Percentiles rank a stretch among this genome's conserved stretches.
These are phyloP conservation scores for Byssothecium circinans DNA, from an alignment of 2,329 filamentous ascomycete genomes.

Conservation along the genomic window DNA sequence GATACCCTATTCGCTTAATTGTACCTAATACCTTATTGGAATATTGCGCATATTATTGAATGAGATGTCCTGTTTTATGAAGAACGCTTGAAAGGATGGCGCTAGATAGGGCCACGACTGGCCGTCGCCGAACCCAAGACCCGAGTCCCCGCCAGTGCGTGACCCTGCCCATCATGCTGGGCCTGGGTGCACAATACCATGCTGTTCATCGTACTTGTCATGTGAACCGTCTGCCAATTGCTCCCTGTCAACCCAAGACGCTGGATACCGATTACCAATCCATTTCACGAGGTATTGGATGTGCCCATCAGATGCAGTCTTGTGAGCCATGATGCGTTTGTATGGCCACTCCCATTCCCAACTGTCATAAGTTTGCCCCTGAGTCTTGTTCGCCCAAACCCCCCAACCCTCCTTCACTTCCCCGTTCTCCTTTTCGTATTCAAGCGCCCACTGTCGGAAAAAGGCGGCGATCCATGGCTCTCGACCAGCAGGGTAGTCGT, in stretches of 20 bases:
- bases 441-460: constrained; percentile 19
- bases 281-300: constrained; percentile 17
- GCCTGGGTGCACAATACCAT: constrained; percentile 1
- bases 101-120: too few species aligned
- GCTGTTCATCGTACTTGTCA: constrained; percentile 4
- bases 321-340: constrained; percentile 15
- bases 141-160: too few species aligned
- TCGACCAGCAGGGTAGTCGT: constrained; percentile 13
- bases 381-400: constrained; percentile 11
- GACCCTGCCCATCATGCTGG: not conserved
- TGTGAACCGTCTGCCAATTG: constrained; percentile 5
- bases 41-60: too few species aligned
- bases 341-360: constrained; percentile 18
- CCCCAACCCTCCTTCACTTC: constrained; percentile 12
- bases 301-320: constrained; percentile 4
- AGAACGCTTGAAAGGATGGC: too few species aligned
- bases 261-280: constrained; percentile 15
- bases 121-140: too few species aligned
- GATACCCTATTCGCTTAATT: too few species aligned
- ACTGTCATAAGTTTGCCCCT: constrained; percentile 8
- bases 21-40: too few species aligned
- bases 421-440: constrained; percentile 18
- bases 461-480: constrained; percentile 21
- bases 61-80: too few species aligned
- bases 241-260: constrained; percentile 11